A percentile compares a stretch with the other conserved stretches of the same genome.
phyloP scores from a whole-genome alignment of 768 basidiomycete genomes.

The Lentinula detonsa region DNA sequence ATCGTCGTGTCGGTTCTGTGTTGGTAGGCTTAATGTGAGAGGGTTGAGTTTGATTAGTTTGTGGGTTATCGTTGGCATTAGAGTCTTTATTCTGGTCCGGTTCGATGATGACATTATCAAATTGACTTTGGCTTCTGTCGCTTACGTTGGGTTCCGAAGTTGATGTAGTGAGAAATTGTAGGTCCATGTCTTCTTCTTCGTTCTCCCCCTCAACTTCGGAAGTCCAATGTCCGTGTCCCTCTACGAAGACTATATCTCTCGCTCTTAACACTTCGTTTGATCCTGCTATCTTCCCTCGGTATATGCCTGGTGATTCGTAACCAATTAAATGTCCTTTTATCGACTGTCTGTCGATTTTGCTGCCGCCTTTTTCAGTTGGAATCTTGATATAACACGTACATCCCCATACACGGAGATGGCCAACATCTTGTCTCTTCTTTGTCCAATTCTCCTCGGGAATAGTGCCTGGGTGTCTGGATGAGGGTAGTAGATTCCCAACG shows the following conservation, averaged over 20 bases:
- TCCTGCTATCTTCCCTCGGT: neutral
- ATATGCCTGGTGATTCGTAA: neutral
- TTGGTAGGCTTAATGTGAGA: neutral
- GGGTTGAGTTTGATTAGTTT: neutral
- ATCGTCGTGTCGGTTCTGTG: neutral
- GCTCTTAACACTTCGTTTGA: neutral
- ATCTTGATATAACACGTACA: conserved; percentile 16
- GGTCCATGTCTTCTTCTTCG: neutral
- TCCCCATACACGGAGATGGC: conserved; percentile 16
- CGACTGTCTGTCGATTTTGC: conserved; percentile 2
- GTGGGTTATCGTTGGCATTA: neutral
- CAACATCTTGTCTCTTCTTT: conserved; percentile 5
- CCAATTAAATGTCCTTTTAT: neutral
- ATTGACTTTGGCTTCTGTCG: neutral
- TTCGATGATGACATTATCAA: neutral
- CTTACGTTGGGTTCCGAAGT: neutral
- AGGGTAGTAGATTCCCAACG: neutral
- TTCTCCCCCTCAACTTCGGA: neutral
- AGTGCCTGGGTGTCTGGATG: neutral
- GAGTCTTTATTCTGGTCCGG: neutral
- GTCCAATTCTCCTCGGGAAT: neutral
- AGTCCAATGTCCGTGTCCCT: neutral
- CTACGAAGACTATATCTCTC: neutral
- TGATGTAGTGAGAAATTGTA: too few relatives aligned
- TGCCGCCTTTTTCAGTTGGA: conserved; percentile 10